Evolutionary conservation across 306 rosid species (phyloP).

Genomic region (apple (Malus domestica)): ASM211411v1 NC_041795.1:1616501-1617000

Average conservation of each 20-base stretch:
- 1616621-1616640: background rate
- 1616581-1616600: slow-evolving; percentile 74
- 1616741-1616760: background rate
- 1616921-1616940: background rate
- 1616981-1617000: background rate
- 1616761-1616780: background rate
- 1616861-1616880: background rate
- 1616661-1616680: background rate
- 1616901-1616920: background rate
- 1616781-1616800: too few species aligned
- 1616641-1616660: background rate
- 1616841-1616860: background rate
- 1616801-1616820: background rate
- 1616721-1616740: background rate
- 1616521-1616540: slow-evolving; percentile 9
- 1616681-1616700: background rate
- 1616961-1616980: too few species aligned
- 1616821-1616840: background rate
- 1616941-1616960: background rate
- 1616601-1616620: background rate
- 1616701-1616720: background rate
- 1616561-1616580: slow-evolving; percentile 67
- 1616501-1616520: slow-evolving; percentile 22
- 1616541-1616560: slow-evolving; percentile 84
- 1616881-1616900: background rate